Evolutionary conservation across 2,329 filamentous ascomycete genomes (phyloP), one percentile per base, ranked within the genome.

Genomic region (Pseudopyricularia cyperi): DNA sequence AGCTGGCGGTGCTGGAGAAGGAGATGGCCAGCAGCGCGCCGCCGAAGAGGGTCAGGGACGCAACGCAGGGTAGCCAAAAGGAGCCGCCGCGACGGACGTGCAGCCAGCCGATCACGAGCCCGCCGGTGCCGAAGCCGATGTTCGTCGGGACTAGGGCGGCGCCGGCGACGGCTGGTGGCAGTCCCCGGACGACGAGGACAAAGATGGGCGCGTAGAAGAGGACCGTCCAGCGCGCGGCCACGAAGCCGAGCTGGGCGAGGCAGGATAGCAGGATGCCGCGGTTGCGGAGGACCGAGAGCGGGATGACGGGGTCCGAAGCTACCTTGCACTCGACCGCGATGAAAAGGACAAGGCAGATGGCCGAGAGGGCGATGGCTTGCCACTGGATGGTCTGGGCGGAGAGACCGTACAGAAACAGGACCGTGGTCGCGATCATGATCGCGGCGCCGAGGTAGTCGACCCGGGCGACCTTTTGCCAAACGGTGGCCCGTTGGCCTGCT

Each of bases 171-270:
- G 85, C 83, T 0, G 86, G 83, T 1, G 75, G 68, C 69, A 85
- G 85, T 52, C 79, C 79, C 2, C 83, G 79, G 2, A 93, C 83
- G 3, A 86, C 85, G 53, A 93, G 80, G 33, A 87, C 84, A 59
- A 88, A 90, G 44, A 89, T 80, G 0, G 89, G 88, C 0, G 83
- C 77, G 66, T 89, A 94, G 70, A 89, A 93, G 7, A 94, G 72
- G 2, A 94, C 75, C 7, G 75, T 76, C 88, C 87, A 94, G 53
- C 89, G 82, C 2, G 85, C 76, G 62, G 86, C 82, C 86, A 94
- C 91, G 63, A 89, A 77, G 19, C 84, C 82, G 0, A 90, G 74
- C 49, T 89, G 87, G 1, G 83, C 77, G 22, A 90, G 61, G 61
- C 87, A 91, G 1, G 85, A 85, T 22, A 91, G 67, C 3, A 91